Base-by-base conservation (phyloP, 2,329 filamentous ascomycete genomes). In the Aureobasidium pullulans region DNA sequence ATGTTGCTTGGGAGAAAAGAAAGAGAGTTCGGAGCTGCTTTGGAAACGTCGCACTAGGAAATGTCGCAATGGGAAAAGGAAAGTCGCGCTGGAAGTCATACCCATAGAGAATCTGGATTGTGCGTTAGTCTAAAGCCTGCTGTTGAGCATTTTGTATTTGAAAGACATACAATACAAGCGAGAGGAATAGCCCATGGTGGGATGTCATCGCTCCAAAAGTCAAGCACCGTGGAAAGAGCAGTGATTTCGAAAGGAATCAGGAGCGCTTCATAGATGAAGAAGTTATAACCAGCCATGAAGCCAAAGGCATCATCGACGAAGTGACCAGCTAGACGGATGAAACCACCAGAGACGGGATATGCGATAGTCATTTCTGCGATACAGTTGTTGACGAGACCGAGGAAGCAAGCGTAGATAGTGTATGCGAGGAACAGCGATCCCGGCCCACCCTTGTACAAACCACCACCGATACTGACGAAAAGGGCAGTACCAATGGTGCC, bases 331-430 rank as follows among this genome's bases (percentile, higher is more conserved):
- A 36, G 81, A 82, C 23, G 48, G 63, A 85, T 79, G 67, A 84
- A 86, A 4, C 79, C 80, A 62, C 83, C 82, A 31, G 77, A 79
- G 46, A 86, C 77, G 37, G 84, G 84, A 76, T 84, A 82, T 63
- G 79, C 80, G 43, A 77, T 76, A 32, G 75, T 77, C 84, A 87
- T 86, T 69, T 87, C 84, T 19, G 84, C 84, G 62, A 85, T 76
- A 61, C 78, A 79, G 67, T 85, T 86, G n/a, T 54, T 43, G 8
- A 54, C 39, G 4, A 36, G 75, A 32, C 75, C 83, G 60, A 86
- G 75, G 56, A 85, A 66, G 65, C 74, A 68, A 42, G 75, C 76
- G 69, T 86, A 85, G 46, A 84, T 64, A 36, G 76, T 75, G 67
- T 82, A 87, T 36, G 81, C 83, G 61, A 87, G 66, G 62, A 87